Evolutionary conservation across 495 filamentous ascomycete genomes (phyloP), one percentile per base, ranked within the genome.

Genomic region (Darksidea phi): DNA sequence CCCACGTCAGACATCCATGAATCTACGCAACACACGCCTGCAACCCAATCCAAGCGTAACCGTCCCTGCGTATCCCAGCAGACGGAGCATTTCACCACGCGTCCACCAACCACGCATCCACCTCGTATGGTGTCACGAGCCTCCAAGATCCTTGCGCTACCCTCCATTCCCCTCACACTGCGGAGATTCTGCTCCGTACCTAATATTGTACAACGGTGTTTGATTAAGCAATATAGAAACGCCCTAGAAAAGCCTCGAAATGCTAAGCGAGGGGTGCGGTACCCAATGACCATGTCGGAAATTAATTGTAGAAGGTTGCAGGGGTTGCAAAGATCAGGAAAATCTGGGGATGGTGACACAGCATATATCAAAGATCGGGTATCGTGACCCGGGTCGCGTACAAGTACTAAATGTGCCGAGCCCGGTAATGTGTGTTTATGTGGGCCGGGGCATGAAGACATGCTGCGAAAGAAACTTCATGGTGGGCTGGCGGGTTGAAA

Each of bases 211-310:
- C 34, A 15, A 26, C 56, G 36, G 28, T 28, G 47, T 38, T 59
- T 49, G 56, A 59, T 59, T 46, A 51, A 59, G 47, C 36, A 59
- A 48, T 59, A 49, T 59, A 32, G 56, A 50, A 48, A 28, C 6
- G 47, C 32, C 25, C 21, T 41, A 25, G 41, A 51, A 59, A 6
- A 34, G 50, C 42, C 56, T 49, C 23, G 10, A 15, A 18, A 25
- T 17, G 46, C 21, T 15, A 18, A 51, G n/a, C 17, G 28, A 32
- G 28, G 28, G 28, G 28, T 32, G 28, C 10, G 3, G 28, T 32
- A 10, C 10, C 28, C 28, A 32, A 32, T 32, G 28, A 32, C 28
- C 28, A 10, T 32, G 28, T 32, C 28, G 28, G 28, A 32, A 10
- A 32, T 32, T 4, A 4, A 32, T 3, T 32, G 28, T 10, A 32